These are phyloP conservation scores for Monoraphidium neglectum DNA, from an alignment of 139 green algal genomes.

Conservation along the genomic window DNA sequence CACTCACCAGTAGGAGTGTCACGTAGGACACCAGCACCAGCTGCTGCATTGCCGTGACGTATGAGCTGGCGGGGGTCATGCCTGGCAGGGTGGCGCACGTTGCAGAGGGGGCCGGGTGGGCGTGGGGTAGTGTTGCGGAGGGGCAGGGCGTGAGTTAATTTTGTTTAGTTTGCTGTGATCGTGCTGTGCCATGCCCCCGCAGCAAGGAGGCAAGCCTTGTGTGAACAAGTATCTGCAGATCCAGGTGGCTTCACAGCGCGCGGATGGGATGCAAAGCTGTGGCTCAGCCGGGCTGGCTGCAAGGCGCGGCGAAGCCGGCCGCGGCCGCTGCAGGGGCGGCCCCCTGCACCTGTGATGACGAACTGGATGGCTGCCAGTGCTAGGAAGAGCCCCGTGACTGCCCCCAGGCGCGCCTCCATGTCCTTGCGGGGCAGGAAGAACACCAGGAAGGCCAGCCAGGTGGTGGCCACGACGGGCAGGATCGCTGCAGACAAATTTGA, in stretches of 20 bases:
- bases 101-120: no score
- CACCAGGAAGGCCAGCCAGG: conserved; percentile 29
- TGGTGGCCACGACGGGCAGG: conserved; percentile 29
- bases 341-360: neutral
- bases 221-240: no score
- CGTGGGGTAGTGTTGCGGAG: no score
- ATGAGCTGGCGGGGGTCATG: conserved; percentile 19
- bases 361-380: conserved; percentile 10
- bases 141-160: no score
- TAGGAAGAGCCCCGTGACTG: conserved; percentile 3
- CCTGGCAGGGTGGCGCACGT: conserved; percentile 19
- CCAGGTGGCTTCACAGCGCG: no score
- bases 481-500: no score
- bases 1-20: conserved; percentile 9
- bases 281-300: no score
- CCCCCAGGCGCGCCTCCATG: conserved; percentile 14
- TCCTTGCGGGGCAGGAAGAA: conserved; percentile 28
- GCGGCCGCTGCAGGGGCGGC: neutral
- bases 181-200: no score
- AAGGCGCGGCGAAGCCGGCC: no score
- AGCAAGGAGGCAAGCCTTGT: no score
- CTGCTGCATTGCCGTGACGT: conserved; percentile 24
- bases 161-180: no score
- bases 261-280: no score
- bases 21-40: conserved; percentile 14